phyloP scores from a whole-genome alignment of 2,329 filamentous ascomycete genomes.

The Xylaria multiplex region DNA sequence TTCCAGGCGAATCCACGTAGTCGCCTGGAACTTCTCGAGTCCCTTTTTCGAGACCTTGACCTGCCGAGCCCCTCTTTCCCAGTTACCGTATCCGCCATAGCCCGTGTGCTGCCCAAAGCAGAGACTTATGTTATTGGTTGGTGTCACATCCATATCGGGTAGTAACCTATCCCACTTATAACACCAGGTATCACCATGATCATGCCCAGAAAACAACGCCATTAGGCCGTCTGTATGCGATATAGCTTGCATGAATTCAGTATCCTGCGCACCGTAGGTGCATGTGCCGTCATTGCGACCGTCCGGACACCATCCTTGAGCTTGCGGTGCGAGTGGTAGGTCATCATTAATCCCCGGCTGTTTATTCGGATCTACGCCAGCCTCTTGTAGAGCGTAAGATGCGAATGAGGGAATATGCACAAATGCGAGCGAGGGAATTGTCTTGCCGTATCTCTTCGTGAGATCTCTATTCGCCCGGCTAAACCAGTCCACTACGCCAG shows the following conservation, averaged over 20 bases:
- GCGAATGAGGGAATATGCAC: conserved; percentile 61
- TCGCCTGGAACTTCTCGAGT: conserved; percentile 54
- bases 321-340: conserved; percentile 54
- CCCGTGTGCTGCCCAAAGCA: conserved; percentile 74
- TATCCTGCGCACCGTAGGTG: conserved; percentile 62
- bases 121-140: conserved; percentile 54
- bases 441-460: conserved; percentile 46
- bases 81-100: conserved; percentile 75
- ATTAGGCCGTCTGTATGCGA: conserved; percentile 64
- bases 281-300: conserved; percentile 53
- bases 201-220: conserved; percentile 71
- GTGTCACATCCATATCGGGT: conserved; percentile 45
- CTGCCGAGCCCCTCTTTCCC: conserved; percentile 69
- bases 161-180: conserved; percentile 56
- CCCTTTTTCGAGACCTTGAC: conserved; percentile 58
- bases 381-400: conserved; percentile 53
- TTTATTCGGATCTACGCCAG: conserved; percentile 51
- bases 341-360: conserved; percentile 61
- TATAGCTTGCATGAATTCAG: conserved; percentile 71
- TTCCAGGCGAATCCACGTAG: conserved; percentile 72
- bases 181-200: conserved; percentile 72
- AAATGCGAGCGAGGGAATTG: conserved; percentile 59
- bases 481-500: conserved; percentile 59
- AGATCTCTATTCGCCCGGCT: conserved; percentile 48
- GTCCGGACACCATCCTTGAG: conserved; percentile 56